These are phyloP conservation scores for Pseudogymnoascus sp. DNA, from an alignment of 2,329 filamentous ascomycete species.

Conservation along the genomic window DNA sequence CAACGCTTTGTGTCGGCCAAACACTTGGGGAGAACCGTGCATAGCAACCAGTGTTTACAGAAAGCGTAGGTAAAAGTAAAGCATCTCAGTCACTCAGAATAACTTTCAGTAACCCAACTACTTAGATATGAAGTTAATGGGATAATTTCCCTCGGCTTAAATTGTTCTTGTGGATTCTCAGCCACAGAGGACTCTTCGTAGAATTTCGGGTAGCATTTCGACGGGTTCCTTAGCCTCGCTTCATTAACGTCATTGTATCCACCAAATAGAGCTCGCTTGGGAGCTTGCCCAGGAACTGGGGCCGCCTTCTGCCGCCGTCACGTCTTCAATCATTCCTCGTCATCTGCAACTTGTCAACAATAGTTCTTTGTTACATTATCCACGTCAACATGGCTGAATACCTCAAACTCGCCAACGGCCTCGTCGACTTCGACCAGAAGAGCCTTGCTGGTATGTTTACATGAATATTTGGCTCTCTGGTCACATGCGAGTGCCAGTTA, in stretches of 20 bases:
- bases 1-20: neutral
- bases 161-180: neutral
- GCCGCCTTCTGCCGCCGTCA: slow-evolving; percentile 3
- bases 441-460: slow-evolving; percentile 54
- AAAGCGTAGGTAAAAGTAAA: neutral
- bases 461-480: slow-evolving; percentile 8
- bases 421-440: slow-evolving; percentile 56
- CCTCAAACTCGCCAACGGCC: slow-evolving; percentile 13
- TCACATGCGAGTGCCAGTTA: slow-evolving; percentile 14
- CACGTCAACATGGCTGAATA: slow-evolving; percentile 4
- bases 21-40: neutral
- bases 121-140: neutral
- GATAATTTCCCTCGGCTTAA: neutral
- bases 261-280: slow-evolving; percentile 10
- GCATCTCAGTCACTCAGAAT: neutral
- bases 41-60: neutral
- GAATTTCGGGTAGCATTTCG: neutral
- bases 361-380: neutral
- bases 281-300: slow-evolving; percentile 8
- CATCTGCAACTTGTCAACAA: neutral
- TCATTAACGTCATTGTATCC: slow-evolving; percentile 9
- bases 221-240: neutral
- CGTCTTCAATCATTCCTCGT: neutral
- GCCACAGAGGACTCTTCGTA: neutral
- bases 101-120: neutral